These are phyloP conservation scores for Monosporascus sp. DNA, from an alignment of 2,329 filamentous ascomycete genomes.

Conservation along the genomic window DNA sequence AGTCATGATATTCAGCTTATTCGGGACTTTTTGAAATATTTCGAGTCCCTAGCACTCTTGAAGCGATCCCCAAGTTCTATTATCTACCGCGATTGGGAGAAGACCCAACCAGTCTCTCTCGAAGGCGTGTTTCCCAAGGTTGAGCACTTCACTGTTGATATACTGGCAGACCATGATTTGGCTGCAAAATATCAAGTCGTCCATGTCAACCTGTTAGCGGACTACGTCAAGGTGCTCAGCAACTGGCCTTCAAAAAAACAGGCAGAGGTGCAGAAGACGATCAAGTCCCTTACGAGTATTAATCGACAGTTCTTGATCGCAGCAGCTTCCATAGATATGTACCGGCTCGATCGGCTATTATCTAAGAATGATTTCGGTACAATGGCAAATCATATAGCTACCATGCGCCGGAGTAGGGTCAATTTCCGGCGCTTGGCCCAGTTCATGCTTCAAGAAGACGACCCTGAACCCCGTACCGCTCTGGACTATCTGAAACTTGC, in stretches of 20 bases:
- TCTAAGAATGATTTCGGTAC: slow-evolving; percentile 10
- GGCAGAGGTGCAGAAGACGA: not conserved
- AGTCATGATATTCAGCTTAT: slow-evolving; percentile 13
- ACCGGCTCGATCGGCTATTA: slow-evolving; percentile 14
- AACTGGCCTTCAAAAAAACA: slow-evolving; percentile 5
- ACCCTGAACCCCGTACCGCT: slow-evolving; percentile 11
- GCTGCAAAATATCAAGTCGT: slow-evolving; percentile 15
- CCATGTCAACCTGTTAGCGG: slow-evolving; percentile 15
- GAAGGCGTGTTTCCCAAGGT: slow-evolving; percentile 21
- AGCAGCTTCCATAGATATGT: slow-evolving; percentile 22
- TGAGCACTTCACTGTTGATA: slow-evolving; percentile 18
- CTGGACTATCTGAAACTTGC: slow-evolving; percentile 19
- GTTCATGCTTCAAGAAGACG: slow-evolving; percentile 11
- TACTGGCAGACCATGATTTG: slow-evolving; percentile 10
- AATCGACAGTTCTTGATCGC: slow-evolving; percentile 17
- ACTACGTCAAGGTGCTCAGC: slow-evolving; percentile 13
- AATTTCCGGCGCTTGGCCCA: slow-evolving; percentile 14
- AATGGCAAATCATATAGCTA: slow-evolving; percentile 5
- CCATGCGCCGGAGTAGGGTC: slow-evolving; percentile 16
- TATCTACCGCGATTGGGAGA: slow-evolving; percentile 15
- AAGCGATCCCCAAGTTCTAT: slow-evolving; percentile 21
- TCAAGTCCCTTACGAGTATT: not conserved
- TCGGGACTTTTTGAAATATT: slow-evolving; percentile 17
- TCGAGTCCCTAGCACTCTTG: slow-evolving; percentile 22
- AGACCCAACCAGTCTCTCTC: slow-evolving; percentile 9